These are phyloP conservation scores for Solanum chilense DNA, from an alignment of 257 asterid genomes.

Conservation along the genomic window DNA sequence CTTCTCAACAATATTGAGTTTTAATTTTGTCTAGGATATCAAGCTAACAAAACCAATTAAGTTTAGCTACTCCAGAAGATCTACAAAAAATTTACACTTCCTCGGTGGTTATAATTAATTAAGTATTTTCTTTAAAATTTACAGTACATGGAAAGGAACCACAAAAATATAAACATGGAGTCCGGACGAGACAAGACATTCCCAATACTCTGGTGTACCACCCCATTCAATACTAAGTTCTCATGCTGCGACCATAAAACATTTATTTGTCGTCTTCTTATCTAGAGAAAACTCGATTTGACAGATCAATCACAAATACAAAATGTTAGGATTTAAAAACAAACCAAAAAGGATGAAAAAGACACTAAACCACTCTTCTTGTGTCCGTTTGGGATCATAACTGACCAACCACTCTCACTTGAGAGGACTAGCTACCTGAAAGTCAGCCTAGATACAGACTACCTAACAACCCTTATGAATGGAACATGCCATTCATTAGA, in stretches of 20 bases:
- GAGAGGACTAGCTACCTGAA: neutral
- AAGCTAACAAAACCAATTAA: too few relatives aligned
- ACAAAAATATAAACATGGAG: conserved; percentile 18
- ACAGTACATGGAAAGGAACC: neutral
- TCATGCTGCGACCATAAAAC: too few relatives aligned
- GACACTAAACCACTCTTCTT: too few relatives aligned
- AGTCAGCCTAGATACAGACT: too few relatives aligned
- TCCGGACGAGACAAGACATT: conserved; percentile 4
- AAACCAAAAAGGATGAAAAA: neutral
- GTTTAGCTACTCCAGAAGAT: too few relatives aligned
- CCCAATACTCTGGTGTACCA: conserved; percentile 7
- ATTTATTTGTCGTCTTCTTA: neutral
- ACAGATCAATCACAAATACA: neutral
- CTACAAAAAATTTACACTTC: too few relatives aligned
- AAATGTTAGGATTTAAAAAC: neutral
- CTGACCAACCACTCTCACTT: neutral
- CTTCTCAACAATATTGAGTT: too few relatives aligned
- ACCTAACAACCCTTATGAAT: too few relatives aligned
- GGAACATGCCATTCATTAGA: too few relatives aligned
- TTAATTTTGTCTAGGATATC: too few relatives aligned
- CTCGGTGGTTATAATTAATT: too few relatives aligned
- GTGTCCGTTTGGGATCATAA: neutral
- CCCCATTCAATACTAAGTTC: too few relatives aligned
- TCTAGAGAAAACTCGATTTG: neutral
- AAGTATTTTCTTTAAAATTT: neutral